Evolutionary conservation across 2,329 filamentous ascomycete species (phyloP).

Genomic region (Cordyceps javanica): DNA sequence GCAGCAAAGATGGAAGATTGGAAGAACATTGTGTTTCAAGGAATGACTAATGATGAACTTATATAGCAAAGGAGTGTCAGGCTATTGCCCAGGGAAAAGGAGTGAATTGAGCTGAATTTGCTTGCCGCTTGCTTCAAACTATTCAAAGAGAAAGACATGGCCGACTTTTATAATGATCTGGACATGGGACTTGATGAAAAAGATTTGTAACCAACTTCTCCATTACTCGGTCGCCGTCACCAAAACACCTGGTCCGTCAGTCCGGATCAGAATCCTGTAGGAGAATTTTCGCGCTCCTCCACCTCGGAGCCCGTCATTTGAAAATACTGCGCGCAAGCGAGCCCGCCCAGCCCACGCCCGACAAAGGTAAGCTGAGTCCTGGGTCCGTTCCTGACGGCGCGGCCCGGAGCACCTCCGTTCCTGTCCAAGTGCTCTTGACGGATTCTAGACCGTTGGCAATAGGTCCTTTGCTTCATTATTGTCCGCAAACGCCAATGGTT

Average conservation of each 20-base stretch:
- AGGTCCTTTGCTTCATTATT: too few relatives aligned
- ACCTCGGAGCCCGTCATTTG: background rate
- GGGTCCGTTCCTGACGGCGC: background rate
- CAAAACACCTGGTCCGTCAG: background rate
- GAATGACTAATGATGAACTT: background rate
- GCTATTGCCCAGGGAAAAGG: background rate
- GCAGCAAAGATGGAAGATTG: constrained; percentile 2
- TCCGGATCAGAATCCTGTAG: background rate
- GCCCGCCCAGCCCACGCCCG: background rate
- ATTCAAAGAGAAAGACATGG: background rate
- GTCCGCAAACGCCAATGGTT: too few relatives aligned
- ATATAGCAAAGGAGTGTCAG: background rate
- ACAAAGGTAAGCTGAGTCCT: background rate
- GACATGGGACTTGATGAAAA: background rate
- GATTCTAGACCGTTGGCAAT: background rate
- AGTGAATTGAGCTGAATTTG: background rate
- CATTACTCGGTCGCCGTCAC: background rate
- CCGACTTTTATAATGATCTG: background rate
- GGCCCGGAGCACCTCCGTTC: background rate
- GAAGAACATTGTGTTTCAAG: background rate
- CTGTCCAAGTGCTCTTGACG: background rate
- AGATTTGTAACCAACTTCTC: background rate
- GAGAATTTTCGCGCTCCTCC: background rate
- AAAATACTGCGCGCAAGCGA: background rate
- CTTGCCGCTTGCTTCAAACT: background rate